These are phyloP conservation scores for Chionographis japonica DNA, from an alignment of 106 monocot genomes.

Conservation along the genomic window DNA sequence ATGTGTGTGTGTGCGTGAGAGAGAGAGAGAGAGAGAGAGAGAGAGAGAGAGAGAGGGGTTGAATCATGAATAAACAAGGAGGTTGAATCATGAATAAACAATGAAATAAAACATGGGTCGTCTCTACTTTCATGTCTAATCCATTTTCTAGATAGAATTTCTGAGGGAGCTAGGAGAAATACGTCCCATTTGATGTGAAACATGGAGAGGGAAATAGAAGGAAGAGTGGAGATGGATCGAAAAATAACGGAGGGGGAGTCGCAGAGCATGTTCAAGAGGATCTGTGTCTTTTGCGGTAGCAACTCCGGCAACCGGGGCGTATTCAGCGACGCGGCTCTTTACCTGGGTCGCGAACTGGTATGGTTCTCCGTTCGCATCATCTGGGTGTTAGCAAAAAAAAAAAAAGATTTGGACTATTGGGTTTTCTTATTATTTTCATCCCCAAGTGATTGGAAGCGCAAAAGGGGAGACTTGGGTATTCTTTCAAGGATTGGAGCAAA, in stretches of 20 bases:
- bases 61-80: too few species aligned
- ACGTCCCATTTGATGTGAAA: neutral
- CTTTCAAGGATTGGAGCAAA: neutral
- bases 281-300: constrained; percentile 91
- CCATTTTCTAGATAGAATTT: too few species aligned
- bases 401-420: neutral
- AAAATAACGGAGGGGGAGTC: constrained; percentile 6
- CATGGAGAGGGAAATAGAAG: neutral
- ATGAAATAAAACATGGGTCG: too few species aligned
- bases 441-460: neutral
- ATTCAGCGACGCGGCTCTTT: constrained; percentile 68
- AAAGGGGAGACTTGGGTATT: neutral
- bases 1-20: too few species aligned
- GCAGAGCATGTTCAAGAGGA: constrained; percentile 50
- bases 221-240: neutral
- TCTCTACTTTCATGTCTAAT: too few species aligned
- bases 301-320: constrained; percentile 57
- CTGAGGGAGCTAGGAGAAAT: too few species aligned
- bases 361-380: constrained; percentile 5
- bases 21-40: too few species aligned
- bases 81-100: too few species aligned
- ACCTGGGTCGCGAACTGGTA: constrained; percentile 67
- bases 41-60: too few species aligned
- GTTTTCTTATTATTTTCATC: neutral
- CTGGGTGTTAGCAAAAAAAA: neutral